Conservation (phyloP, 305 asterid species). For the Euphrasia arctica region DNA sequence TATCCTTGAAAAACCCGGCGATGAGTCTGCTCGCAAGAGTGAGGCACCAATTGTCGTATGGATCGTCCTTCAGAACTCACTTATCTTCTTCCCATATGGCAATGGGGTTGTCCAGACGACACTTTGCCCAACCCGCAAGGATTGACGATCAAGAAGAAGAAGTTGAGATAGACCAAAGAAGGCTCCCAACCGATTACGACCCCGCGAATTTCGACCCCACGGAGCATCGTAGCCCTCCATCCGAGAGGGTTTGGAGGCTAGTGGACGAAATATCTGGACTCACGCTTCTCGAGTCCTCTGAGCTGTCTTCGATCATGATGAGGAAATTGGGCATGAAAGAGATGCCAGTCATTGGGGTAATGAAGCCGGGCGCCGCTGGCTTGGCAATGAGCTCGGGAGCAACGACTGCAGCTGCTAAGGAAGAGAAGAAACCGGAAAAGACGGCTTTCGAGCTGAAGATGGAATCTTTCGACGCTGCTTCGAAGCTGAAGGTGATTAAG, state of each 20-base stretch:
- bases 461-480: slow-evolving; percentile 43
- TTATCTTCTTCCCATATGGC: slow-evolving; percentile 29
- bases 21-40: slow-evolving; percentile 62
- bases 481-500: slow-evolving; percentile 56
- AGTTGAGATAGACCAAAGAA: slow-evolving; percentile 61
- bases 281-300: slow-evolving; percentile 49
- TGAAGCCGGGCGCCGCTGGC: slow-evolving; percentile 58
- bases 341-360: slow-evolving; percentile 44
- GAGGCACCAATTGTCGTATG: slow-evolving; percentile 42
- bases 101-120: slow-evolving; percentile 28
- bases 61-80: slow-evolving; percentile 29
- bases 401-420: slow-evolving; percentile 36
- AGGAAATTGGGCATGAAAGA: slow-evolving; percentile 48
- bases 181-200: slow-evolving; percentile 77
- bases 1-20: slow-evolving; percentile 9
- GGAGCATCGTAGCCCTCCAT: slow-evolving; percentile 74
- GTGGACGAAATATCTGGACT: slow-evolving; percentile 65
- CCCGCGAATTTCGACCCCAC: slow-evolving; percentile 70
- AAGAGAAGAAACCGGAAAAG: slow-evolving; percentile 46
- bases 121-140: slow-evolving; percentile 51
- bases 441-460: slow-evolving; percentile 45
- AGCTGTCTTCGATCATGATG: slow-evolving; percentile 57
- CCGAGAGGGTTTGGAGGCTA: slow-evolving; percentile 64
- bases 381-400: slow-evolving; percentile 43
- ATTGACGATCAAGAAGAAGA: slow-evolving; percentile 53